Evolutionary conservation across 2,329 filamentous ascomycete genomes (phyloP), one percentile per base, ranked within the genome.

Genomic region (Fusarium pilosicola): DNA sequence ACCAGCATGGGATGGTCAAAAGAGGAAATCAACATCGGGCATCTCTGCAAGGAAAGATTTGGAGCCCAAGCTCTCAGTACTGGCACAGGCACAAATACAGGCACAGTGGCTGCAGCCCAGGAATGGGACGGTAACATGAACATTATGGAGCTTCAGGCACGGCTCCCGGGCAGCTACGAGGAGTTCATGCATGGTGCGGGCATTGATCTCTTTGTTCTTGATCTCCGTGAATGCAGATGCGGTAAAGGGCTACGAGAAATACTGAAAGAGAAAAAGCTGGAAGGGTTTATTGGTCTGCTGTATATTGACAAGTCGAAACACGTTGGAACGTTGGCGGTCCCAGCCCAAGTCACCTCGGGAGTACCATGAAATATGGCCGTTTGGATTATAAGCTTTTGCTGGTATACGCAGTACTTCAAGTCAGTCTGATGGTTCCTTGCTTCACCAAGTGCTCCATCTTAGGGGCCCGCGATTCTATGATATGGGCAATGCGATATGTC

Each of bases 271-370:
- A 36, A 45, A 14, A 55, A 51, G 7, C 51, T 71, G 17, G 71
- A 74, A 59, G 61, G 67, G n/a, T 74, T 71, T 28, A 74, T 74
- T 18, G 59, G 71, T 17, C 68, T 74, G 22, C 13, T 74, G 39
- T 74, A 72, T 9, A 74, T 74, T 62, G 68, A 74, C 22, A 15
- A 74, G 63, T 74, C 71, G 26, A 62, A 42, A 20, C 71, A 65
- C 41, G 63, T 69, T 42, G 59, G 56, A 10, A 62, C 59, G 18
- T 59, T 65, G 42, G 71, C 72, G 48, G 63, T 72, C 46, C 71
- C 62, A 74, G 13, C 71, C 71, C 7, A 67, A 56, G 32, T 61
- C 55, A 10, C 51, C 71, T 39, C 28, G 51, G n/a, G 71, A 69
- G 56, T 74, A 65, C 46, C 67, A 74, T 20, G 67, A 65, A 52